Evolutionary conservation across 2,329 filamentous ascomycete genomes (phyloP).

Genomic region (Fusarium albidum): DNA sequence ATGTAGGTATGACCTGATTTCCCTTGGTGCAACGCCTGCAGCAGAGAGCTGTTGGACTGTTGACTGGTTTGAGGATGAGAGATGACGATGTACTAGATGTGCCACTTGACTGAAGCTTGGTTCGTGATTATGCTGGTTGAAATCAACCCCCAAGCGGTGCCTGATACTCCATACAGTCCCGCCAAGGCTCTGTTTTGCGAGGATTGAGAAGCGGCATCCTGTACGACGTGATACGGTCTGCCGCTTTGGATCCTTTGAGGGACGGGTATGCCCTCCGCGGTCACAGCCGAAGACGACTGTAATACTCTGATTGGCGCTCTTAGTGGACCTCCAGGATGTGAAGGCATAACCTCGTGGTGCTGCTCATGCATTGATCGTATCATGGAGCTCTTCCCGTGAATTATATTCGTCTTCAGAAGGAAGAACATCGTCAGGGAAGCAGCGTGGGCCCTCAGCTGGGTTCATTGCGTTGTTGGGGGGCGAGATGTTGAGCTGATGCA

Average conservation of each 20-base stretch:
- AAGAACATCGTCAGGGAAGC: too few species aligned
- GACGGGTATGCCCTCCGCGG: neutral
- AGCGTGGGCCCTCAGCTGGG: too few species aligned
- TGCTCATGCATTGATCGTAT: too few species aligned
- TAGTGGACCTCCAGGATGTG: neutral
- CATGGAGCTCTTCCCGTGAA: too few species aligned
- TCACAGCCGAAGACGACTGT: neutral
- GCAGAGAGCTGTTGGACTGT: neutral
- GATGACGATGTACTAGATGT: neutral
- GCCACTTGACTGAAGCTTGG: neutral
- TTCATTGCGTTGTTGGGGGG: too few species aligned
- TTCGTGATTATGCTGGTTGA: conserved; percentile 3
- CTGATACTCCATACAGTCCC: neutral
- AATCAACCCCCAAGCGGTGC: neutral
- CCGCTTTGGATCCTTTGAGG: neutral
- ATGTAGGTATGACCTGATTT: neutral
- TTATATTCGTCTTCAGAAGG: too few species aligned
- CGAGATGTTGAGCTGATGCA: too few species aligned
- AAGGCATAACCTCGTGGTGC: too few species aligned
- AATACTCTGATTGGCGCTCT: neutral
- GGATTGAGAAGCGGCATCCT: conserved; percentile 6
- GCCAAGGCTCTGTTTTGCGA: neutral
- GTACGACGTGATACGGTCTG: neutral
- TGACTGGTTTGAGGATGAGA: neutral
- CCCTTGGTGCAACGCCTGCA: conserved; percentile 1